Evolutionary conservation across 495 filamentous ascomycete species (phyloP).

Genomic region (Penicillium chermesinum): DNA sequence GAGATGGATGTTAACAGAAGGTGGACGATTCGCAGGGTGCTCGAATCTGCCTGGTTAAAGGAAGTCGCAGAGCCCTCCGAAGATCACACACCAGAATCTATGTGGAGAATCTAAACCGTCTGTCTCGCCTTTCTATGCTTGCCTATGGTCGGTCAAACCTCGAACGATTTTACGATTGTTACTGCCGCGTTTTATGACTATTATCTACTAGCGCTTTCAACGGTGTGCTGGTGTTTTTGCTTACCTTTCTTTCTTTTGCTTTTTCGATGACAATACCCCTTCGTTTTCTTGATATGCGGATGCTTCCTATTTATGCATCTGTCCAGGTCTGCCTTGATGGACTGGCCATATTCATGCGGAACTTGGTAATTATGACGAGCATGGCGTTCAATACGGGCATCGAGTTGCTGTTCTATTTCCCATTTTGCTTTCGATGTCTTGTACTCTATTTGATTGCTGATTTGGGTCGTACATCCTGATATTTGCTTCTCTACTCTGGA

Average conservation of each 20-base stretch:
- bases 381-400: constrained; percentile 3
- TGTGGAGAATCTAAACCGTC: constrained; percentile 34
- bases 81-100: constrained; percentile 25
- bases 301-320: background rate
- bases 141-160: no score
- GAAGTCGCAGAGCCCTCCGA: constrained; percentile 25
- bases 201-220: background rate
- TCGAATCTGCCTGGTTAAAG: constrained; percentile 54
- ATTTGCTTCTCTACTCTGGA: background rate
- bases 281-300: background rate
- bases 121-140: background rate
- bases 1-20: constrained; percentile 46
- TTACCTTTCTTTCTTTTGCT: background rate
- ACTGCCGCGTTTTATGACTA: no score
- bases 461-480: background rate
- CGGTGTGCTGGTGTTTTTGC: background rate
- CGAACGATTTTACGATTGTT: background rate
- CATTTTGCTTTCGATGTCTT: constrained; percentile 1
- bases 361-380: background rate
- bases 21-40: constrained; percentile 49
- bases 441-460: background rate
- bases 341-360: no score
- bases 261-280: background rate
- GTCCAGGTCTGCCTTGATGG: no score
- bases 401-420: background rate